Percentiles rank a stretch among this genome's conserved stretches.
These are phyloP conservation scores for Fomitopsis serialis DNA, from an alignment of 768 basidiomycete species.

Conservation along the genomic window DNA sequence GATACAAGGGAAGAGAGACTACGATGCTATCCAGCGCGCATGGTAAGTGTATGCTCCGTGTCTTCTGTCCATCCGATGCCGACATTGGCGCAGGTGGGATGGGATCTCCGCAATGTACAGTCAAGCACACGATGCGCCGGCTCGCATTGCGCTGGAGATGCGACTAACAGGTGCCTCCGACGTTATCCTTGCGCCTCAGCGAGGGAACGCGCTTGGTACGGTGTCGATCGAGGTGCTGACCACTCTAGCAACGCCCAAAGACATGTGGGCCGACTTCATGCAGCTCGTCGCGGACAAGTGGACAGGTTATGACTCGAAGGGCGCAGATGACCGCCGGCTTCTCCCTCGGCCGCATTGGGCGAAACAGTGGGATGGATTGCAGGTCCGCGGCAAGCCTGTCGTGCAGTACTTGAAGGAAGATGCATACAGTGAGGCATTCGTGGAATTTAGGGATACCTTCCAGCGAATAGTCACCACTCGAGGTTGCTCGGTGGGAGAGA, in stretches of 20 bases:
- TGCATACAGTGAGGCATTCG: conserved; percentile 20
- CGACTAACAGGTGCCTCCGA: conserved; percentile 21
- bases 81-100: conserved; percentile 9
- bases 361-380: conserved; percentile 22
- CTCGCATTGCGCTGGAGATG: conserved; percentile 23
- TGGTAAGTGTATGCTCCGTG: conserved; percentile 13
- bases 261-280: conserved; percentile 16
- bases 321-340: conserved; percentile 11
- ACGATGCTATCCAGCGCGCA: conserved; percentile 18
- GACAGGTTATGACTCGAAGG: conserved; percentile 16
- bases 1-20: conserved; percentile 13
- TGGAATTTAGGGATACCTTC: conserved; percentile 16
- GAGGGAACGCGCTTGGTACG: conserved; percentile 18
- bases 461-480: conserved; percentile 12
- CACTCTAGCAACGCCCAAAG: conserved; percentile 13
- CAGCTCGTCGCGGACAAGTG: conserved; percentile 21
- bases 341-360: conserved; percentile 25
- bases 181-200: conserved; percentile 21
- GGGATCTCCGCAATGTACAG: conserved; percentile 7
- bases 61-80: not conserved
- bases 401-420: conserved; percentile 19
- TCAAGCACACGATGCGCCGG: conserved; percentile 12
- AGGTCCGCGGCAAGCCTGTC: conserved; percentile 17
- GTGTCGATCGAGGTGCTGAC: conserved; percentile 22
- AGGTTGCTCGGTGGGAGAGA: conserved; percentile 13